phyloP scores from a whole-genome alignment of 306 rosid species.

The Trifolium fragiferum region DNA sequence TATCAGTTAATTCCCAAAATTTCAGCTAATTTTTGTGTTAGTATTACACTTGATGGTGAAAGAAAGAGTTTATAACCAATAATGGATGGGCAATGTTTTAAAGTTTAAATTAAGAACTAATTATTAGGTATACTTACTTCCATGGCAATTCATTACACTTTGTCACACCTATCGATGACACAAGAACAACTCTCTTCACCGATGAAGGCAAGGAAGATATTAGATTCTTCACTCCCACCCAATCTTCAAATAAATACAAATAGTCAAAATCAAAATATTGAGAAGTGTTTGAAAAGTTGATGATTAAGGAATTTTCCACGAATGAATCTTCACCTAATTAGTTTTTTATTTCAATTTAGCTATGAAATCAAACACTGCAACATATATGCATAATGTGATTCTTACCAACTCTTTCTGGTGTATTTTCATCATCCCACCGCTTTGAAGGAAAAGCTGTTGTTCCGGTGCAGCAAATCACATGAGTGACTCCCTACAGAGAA shows the following conservation, averaged over 20 bases:
- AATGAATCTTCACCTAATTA: conserved; percentile 24
- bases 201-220: conserved; percentile 78
- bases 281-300: conserved; percentile 16
- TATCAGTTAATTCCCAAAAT: not conserved
- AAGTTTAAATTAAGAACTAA: too few species aligned
- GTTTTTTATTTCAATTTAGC: conserved; percentile 33
- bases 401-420: conserved; percentile 95
- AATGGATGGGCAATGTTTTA: not conserved
- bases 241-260: conserved; percentile 63
- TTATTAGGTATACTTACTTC: conserved; percentile 63
- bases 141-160: conserved; percentile 91
- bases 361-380: conserved; percentile 20
- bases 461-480: conserved; percentile 96
- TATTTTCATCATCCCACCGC: conserved; percentile 89
- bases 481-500: conserved; percentile 82
- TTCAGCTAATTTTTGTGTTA: not conserved
- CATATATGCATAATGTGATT: conserved; percentile 20
- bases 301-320: not conserved
- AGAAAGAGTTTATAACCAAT: not conserved
- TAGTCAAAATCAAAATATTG: conserved; percentile 34
- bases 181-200: conserved; percentile 85
- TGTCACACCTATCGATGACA: conserved; percentile 95
- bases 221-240: conserved; percentile 94
- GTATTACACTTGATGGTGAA: not conserved
- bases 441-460: conserved; percentile 96